These are phyloP conservation scores for Oenanthe sinensis DNA, from an alignment of 129 eudicot genomes.

Conservation along the genomic window DNA sequence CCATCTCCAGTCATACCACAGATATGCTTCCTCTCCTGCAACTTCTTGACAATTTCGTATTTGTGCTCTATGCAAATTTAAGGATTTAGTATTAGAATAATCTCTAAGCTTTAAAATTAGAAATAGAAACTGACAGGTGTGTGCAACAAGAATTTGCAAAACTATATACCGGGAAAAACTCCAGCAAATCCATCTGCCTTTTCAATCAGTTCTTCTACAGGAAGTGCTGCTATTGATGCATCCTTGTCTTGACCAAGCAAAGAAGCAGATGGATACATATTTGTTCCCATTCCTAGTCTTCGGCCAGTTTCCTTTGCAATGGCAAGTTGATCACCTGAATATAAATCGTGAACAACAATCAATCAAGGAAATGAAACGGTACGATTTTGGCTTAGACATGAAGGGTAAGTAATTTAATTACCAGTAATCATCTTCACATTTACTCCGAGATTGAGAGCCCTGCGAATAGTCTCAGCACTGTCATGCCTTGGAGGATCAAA, in stretches of 20 bases:
- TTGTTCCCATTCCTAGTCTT: conserved; percentile 85
- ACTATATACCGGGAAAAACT: conserved; percentile 62
- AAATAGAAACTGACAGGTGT: not conserved
- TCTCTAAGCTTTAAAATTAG: not conserved
- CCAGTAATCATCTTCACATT: conserved; percentile 93
- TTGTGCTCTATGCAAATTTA: conserved; percentile 57
- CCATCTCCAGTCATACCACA: conserved; percentile 95
- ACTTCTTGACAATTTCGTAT: conserved; percentile 76
- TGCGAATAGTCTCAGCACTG: conserved; percentile 89
- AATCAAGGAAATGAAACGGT: not conserved
- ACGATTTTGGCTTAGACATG: not conserved
- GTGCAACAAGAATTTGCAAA: not conserved
- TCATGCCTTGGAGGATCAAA: conserved; percentile 94
- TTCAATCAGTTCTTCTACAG: conserved; percentile 76
- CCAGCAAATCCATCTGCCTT: conserved; percentile 96
- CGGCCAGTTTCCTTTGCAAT: conserved; percentile 89
- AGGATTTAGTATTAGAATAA: not conserved
- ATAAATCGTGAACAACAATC: not conserved
- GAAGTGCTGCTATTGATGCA: conserved; percentile 68
- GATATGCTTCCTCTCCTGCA: conserved; percentile 84
- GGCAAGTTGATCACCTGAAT: conserved; percentile 82
- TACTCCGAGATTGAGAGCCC: conserved; percentile 86
- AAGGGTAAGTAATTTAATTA: conserved; percentile 11
- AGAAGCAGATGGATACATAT: conserved; percentile 86
- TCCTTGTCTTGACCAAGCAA: conserved; percentile 80